Conservation (phyloP, 441 rosid species). For the Pelargonium fulgidum region DNA sequence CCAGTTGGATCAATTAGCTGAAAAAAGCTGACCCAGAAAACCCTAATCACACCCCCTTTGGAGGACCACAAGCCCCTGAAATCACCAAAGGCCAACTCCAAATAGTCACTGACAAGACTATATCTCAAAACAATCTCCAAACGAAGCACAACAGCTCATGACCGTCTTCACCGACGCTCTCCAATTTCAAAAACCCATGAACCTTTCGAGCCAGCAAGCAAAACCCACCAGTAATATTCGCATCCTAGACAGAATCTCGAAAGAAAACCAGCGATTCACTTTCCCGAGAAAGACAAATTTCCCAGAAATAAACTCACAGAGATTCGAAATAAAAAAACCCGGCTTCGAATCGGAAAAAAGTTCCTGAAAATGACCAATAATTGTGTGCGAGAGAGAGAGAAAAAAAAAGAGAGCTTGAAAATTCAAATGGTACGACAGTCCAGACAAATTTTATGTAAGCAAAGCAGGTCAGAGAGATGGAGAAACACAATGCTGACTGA, state of each 20-base stretch:
- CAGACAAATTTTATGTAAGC: conserved; percentile 29
- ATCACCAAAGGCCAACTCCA: conserved; percentile 21
- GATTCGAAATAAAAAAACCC: neutral
- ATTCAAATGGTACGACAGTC: conserved; percentile 15
- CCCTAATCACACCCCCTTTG: neutral
- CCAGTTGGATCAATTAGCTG: neutral
- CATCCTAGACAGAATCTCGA: conserved; percentile 21
- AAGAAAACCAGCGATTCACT: neutral
- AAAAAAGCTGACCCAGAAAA: neutral
- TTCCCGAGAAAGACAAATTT: conserved; percentile 8
- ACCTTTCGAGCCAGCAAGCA: conserved; percentile 21
- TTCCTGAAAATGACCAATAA: conserved; percentile 15
- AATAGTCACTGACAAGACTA: conserved; percentile 13
- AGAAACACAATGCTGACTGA: neutral
- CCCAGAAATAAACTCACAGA: conserved; percentile 20
- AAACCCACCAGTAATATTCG: conserved; percentile 30
- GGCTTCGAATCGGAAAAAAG: conserved; percentile 17
- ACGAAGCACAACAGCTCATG: neutral
- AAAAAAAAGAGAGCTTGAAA: conserved; percentile 24
- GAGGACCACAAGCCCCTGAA: conserved; percentile 6
- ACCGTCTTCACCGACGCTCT: conserved; percentile 27
- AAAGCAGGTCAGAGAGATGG: conserved; percentile 19
- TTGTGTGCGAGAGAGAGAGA: conserved; percentile 12
- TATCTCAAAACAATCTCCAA: conserved; percentile 6
- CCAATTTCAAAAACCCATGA: conserved; percentile 21